These are phyloP conservation scores for Golubevia pallescens DNA, from an alignment of 1,284 basidiomycete species.

Conservation along the genomic window DNA sequence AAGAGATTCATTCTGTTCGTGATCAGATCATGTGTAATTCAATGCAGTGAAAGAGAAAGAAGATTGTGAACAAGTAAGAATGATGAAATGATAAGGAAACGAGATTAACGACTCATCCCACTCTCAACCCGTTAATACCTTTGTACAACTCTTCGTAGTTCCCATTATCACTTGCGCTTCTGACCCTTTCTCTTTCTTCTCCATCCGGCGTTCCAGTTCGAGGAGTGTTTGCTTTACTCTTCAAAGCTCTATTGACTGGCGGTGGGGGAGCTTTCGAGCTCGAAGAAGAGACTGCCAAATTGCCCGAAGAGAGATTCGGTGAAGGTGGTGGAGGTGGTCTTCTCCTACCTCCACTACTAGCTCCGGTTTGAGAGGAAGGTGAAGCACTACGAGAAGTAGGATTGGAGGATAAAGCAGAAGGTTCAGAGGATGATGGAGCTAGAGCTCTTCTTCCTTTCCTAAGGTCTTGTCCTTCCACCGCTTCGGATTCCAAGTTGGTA, in stretches of 20 bases:
- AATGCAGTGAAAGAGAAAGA: too few relatives aligned
- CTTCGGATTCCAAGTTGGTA: too few relatives aligned
- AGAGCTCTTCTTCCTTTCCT: not conserved
- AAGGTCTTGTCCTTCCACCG: too few relatives aligned
- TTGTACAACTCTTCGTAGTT: not conserved
- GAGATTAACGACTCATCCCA: too few relatives aligned
- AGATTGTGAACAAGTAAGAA: too few relatives aligned
- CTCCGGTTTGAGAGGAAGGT: not conserved
- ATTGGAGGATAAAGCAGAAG: not conserved
- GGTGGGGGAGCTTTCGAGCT: not conserved
- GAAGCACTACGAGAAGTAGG: not conserved
- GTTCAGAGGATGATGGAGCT: not conserved
- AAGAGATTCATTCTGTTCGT: too few relatives aligned
- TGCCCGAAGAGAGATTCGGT: not conserved
- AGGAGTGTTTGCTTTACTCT: not conserved
- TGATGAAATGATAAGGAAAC: too few relatives aligned
- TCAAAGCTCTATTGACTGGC: not conserved
- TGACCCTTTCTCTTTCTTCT: not conserved
- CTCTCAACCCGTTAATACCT: not conserved
- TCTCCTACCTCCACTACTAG: not conserved
- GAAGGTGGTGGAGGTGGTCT: not conserved
- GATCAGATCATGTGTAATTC: too few relatives aligned
- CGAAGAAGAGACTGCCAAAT: not conserved
- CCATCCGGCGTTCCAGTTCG: not conserved
- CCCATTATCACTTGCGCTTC: not conserved